Evolutionary conservation across 164 flowering plant genomes (phyloP), one percentile per base, ranked within the genome.

Genomic region (Buxus sempervirens): DNA sequence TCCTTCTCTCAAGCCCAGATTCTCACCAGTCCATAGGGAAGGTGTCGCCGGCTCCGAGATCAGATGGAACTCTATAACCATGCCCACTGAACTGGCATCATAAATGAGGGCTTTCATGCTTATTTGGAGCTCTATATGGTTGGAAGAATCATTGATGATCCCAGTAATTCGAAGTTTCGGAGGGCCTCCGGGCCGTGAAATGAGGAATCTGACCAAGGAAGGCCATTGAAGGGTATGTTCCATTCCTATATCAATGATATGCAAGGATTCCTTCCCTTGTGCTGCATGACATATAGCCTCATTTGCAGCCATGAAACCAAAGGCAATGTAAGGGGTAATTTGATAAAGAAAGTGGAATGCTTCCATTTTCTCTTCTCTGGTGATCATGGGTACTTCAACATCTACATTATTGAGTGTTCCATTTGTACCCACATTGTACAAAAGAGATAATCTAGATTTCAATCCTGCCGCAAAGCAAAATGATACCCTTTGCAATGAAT

Each of bases 271-370:
- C 58, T 78, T 79, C 63, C 86, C 85, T 55, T 70, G 74, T 19
- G 81, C 74, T 26, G 82, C 84, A 69, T 82, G 77, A 36, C 42
- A 58, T 55, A 86, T 88, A 16, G 88, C 88, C 27, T 84, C 87
- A 75, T 85, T 86, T 63, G 90, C 86, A 45, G 84, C 84, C 85
- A 82, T 70, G 82, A 79, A 86, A 25, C 86, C 92, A 60, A 88
- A 88, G 5, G 83, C 80, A 51, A 84, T 70, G 69, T 77, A 88
- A 51, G 93, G 93, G 60, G 89, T 87, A 28, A 84, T 62, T 71
- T 82, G 88, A 73, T 87, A 69, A 32, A 87, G 81, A 26, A 81
- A 77, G 7, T 78, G 78, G 61, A 82, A 84, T 54, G 87, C 89
- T 66, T 87, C 86, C 69, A 70, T 36, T 54, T 75, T 85, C 72